A percentile compares a stretch with the other conserved stretches of the same genome.
These are phyloP conservation scores for Saccharomyces cerevisiae DNA, from an alignment of 805 yeast species.

Conservation along the genomic window DNA sequence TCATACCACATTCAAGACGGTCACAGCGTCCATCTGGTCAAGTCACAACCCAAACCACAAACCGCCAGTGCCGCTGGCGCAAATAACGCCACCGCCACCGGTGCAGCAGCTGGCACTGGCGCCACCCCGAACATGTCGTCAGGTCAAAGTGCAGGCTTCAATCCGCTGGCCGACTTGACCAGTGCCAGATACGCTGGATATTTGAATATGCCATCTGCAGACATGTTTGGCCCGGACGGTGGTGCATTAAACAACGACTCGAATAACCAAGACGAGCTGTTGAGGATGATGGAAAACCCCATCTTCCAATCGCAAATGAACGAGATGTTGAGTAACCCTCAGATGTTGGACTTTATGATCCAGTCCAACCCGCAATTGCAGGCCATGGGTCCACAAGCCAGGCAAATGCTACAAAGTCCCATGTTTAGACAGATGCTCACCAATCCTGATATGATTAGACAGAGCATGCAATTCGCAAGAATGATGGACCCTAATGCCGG, in stretches of 20 bases:
- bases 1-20: slow-evolving; percentile 78
- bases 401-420: slow-evolving; percentile 79
- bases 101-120: slow-evolving; percentile 20
- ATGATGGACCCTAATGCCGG: slow-evolving; percentile 35
- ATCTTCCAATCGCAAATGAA: slow-evolving; percentile 74
- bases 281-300: slow-evolving; percentile 72
- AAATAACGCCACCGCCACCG: slow-evolving; percentile 15
- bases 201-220: slow-evolving; percentile 70
- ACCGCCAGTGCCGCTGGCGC: slow-evolving; percentile 20
- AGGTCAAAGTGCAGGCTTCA: slow-evolving; percentile 74
- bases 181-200: slow-evolving; percentile 95
- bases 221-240: slow-evolving; percentile 91
- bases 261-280: slow-evolving; percentile 70
- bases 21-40: slow-evolving; percentile 83
- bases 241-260: slow-evolving; percentile 52
- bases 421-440: slow-evolving; percentile 69
- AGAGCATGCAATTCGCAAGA: slow-evolving; percentile 69
- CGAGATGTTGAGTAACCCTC: slow-evolving; percentile 77
- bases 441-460: slow-evolving; percentile 80
- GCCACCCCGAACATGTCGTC: slow-evolving; percentile 57
- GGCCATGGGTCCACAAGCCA: slow-evolving; percentile 80
- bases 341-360: slow-evolving; percentile 75
- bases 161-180: slow-evolving; percentile 85
- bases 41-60: slow-evolving; percentile 50
- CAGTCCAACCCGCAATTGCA: slow-evolving; percentile 77